A percentile compares a stretch with the other conserved stretches of the same genome.
Evolutionary conservation across 1,284 basidiomycete genomes (phyloP).

Genomic region (Ceratobasidium sp.): DNA sequence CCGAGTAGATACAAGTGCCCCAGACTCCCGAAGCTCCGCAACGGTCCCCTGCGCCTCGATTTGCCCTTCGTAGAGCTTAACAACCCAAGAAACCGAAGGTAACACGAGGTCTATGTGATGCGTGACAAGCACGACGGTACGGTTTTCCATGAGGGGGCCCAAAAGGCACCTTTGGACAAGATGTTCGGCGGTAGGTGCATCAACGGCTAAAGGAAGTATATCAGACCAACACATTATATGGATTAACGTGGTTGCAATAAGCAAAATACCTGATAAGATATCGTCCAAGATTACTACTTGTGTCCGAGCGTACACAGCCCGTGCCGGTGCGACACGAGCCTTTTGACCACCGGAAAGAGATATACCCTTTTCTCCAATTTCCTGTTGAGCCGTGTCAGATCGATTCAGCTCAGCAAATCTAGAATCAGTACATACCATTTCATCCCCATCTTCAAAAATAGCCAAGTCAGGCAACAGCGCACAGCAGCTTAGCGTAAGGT

Average conservation of each 20-base stretch:
- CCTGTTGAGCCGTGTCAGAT: background rate
- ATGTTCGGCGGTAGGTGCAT: conserved; percentile 79
- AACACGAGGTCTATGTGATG: conserved; percentile 82
- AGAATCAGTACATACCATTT: conserved; percentile 31
- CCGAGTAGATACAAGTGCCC: background rate
- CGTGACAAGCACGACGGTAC: conserved; percentile 80
- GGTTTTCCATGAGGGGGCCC: conserved; percentile 72
- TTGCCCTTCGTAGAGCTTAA: conserved; percentile 32
- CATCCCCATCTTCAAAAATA: conserved; percentile 52
- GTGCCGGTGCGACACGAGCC: conserved; percentile 49
- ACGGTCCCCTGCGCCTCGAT: conserved; percentile 33
- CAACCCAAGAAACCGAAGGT: conserved; percentile 66
- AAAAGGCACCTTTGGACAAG: conserved; percentile 73
- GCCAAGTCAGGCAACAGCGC: conserved; percentile 50
- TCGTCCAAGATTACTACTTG: conserved; percentile 54
- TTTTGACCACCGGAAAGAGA: conserved; percentile 28
- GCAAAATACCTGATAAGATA: conserved; percentile 5
- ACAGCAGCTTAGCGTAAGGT: conserved; percentile 53
- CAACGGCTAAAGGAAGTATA: conserved; percentile 52
- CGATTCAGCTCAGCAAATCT: too few relatives aligned
- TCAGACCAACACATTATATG: too few relatives aligned
- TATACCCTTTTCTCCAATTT: conserved; percentile 44
- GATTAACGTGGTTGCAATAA: too few relatives aligned
- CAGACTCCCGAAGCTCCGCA: conserved; percentile 19
- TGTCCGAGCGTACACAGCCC: conserved; percentile 49